A percentile compares a stretch with the other conserved stretches of the same genome.
phyloP scores from a whole-genome alignment of 2,329 filamentous ascomycete genomes.

The Aspergillus sojae region DNA sequence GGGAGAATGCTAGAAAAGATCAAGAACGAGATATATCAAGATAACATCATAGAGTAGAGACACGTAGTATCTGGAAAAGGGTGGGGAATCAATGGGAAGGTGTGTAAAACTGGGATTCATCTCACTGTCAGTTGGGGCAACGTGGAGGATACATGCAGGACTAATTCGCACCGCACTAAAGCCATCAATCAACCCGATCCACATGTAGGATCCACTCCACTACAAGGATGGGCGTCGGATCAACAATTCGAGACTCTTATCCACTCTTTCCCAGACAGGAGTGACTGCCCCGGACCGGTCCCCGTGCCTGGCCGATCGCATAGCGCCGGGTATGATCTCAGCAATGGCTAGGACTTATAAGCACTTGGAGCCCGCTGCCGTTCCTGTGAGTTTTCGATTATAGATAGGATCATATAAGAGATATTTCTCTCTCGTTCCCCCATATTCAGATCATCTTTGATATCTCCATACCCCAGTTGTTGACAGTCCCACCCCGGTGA shows the following conservation, averaged over 20 bases:
- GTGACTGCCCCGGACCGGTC: conserved; percentile 23
- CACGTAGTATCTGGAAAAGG: not conserved
- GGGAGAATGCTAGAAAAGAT: not conserved
- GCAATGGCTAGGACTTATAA: conserved; percentile 5
- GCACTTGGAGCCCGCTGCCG: not conserved
- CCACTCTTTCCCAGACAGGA: not conserved
- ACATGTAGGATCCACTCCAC: not conserved
- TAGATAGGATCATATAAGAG: conserved; percentile 4
- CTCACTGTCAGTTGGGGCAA: conserved; percentile 11
- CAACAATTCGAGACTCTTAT: conserved; percentile 14
- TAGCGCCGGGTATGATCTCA: conserved; percentile 22
- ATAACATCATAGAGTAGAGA: not conserved
- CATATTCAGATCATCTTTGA: not conserved
- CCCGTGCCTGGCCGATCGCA: conserved; percentile 31
- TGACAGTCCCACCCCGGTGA: conserved; percentile 5
- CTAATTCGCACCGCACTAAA: not conserved
- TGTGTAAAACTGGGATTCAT: not conserved
- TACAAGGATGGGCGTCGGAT: conserved; percentile 10
- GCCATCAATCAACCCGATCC: conserved; percentile 3
- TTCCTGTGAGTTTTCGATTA: not conserved
- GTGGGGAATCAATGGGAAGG: not conserved
- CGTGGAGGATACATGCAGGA: conserved; percentile 9
- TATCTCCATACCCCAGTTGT: not conserved
- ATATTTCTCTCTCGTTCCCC: not conserved
- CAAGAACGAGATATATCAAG: not conserved